phyloP scores from a whole-genome alignment of 1,139 yeast genomes.

The Arxiozyma bovina region DNA sequence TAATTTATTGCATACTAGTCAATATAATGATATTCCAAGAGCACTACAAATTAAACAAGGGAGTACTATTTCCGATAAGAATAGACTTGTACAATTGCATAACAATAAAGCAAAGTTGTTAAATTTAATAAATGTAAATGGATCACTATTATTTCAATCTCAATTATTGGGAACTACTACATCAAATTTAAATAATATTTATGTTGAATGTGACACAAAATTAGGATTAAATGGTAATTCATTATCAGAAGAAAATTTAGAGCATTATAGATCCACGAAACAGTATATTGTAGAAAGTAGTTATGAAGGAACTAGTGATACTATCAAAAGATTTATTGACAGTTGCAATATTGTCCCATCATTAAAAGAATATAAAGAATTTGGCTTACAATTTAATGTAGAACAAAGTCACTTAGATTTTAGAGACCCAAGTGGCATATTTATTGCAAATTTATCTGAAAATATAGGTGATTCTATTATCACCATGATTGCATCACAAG shows the following conservation, averaged over 20 bases:
- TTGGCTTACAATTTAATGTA: slow-evolving; percentile 39
- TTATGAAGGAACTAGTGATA: slow-evolving; percentile 60
- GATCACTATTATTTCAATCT: slow-evolving; percentile 29
- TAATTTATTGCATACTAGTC: background rate
- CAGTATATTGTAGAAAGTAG: slow-evolving; percentile 38
- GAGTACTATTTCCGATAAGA: background rate
- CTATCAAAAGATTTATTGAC: slow-evolving; percentile 48
- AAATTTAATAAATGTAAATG: slow-evolving; percentile 22
- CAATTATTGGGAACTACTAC: slow-evolving; percentile 42
- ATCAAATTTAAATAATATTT: slow-evolving; percentile 50
- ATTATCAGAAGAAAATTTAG: slow-evolving; percentile 1
- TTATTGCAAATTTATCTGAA: slow-evolving; percentile 54
- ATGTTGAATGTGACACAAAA: slow-evolving; percentile 46
- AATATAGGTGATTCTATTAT: slow-evolving; percentile 45
- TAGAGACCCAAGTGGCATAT: slow-evolving; percentile 37
- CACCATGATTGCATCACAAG: slow-evolving; percentile 46
- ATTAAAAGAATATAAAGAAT: slow-evolving; percentile 56
- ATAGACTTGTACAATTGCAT: background rate
- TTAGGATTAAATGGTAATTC: background rate
- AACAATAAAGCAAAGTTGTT: background rate
- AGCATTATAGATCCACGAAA: slow-evolving; percentile 1
- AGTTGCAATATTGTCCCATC: slow-evolving; percentile 48
- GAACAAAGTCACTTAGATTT: slow-evolving; percentile 21
- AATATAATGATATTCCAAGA: slow-evolving; percentile 1
- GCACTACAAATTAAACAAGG: background rate